These are phyloP conservation scores for Colletotrichum sp. DNA, from an alignment of 2,329 filamentous ascomycete genomes.

Conservation along the genomic window DNA sequence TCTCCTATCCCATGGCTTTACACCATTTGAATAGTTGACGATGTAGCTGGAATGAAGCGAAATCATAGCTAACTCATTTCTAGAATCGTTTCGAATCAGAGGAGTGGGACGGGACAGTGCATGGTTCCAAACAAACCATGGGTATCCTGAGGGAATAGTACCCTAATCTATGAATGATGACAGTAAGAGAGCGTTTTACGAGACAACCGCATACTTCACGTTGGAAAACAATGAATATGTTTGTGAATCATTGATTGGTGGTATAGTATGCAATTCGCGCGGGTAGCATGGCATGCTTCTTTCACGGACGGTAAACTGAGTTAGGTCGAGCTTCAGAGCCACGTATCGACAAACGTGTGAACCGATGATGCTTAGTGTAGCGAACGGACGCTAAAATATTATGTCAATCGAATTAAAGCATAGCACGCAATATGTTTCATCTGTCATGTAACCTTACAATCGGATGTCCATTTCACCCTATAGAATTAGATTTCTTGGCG, in stretches of 20 bases:
- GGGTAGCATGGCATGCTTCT: accelerated
- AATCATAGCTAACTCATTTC: no score
- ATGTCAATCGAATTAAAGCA: neutral
- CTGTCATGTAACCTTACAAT: neutral
- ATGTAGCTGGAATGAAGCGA: no score
- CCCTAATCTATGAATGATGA: no score
- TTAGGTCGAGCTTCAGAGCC: accelerated
- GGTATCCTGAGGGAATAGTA: no score
- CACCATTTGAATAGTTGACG: no score
- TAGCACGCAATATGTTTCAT: neutral
- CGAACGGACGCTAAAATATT: neutral
- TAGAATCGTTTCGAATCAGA: no score
- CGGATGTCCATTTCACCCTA: neutral
- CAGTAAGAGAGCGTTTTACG: no score
- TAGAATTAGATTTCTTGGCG: neutral
- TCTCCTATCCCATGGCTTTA: no score
- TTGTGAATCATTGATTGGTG: neutral
- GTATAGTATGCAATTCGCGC: neutral
- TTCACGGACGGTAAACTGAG: neutral
- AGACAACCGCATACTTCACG: neutral
- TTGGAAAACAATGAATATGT: neutral
- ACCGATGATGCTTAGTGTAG: neutral
- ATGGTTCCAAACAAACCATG: no score
- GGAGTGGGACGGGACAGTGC: no score
- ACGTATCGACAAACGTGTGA: neutral